These are phyloP conservation scores for Syzygium grande DNA, from an alignment of 345 rosid species.

Conservation along the genomic window DNA sequence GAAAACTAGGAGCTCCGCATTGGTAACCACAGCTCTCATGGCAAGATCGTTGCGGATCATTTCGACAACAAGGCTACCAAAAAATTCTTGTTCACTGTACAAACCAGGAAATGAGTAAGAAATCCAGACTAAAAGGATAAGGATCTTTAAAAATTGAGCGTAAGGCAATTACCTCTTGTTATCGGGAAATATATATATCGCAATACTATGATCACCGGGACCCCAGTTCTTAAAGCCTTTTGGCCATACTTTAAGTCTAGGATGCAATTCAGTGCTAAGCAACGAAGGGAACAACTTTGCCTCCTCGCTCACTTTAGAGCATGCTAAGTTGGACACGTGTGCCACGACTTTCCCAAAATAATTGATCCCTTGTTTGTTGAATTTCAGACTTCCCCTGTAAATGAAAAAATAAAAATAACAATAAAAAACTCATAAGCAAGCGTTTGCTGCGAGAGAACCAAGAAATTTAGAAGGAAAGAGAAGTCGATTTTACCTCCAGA, in stretches of 20 bases:
- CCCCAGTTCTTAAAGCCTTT: constrained; percentile 34
- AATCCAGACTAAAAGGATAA: neutral
- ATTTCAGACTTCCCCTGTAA: constrained; percentile 45
- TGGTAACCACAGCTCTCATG: constrained; percentile 36
- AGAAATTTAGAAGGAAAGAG: neutral
- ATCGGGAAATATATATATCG: constrained; percentile 56
- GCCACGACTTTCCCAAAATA: constrained; percentile 30
- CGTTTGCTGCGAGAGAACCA: neutral
- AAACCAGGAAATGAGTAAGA: neutral
- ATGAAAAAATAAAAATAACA: neutral
- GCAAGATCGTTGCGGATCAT: constrained; percentile 44
- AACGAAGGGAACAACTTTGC: constrained; percentile 30
- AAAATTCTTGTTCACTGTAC: constrained; percentile 32
- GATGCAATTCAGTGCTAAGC: constrained; percentile 44
- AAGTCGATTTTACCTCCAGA: constrained; percentile 48
- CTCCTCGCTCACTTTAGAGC: constrained; percentile 31
- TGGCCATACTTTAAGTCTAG: constrained; percentile 52
- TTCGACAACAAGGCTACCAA: constrained; percentile 29
- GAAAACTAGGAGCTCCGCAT: constrained; percentile 63
- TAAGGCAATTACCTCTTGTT: constrained; percentile 25
- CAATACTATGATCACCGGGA: constrained; percentile 45
- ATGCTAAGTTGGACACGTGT: constrained; percentile 59
- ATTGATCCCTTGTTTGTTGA: constrained; percentile 4
- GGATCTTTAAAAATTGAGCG: neutral
- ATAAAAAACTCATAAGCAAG: neutral